A percentile compares a stretch with the other conserved stretches of the same genome.
phyloP scores from a whole-genome alignment of 1,284 basidiomycete genomes.

The Ustilago bromivora region DNA sequence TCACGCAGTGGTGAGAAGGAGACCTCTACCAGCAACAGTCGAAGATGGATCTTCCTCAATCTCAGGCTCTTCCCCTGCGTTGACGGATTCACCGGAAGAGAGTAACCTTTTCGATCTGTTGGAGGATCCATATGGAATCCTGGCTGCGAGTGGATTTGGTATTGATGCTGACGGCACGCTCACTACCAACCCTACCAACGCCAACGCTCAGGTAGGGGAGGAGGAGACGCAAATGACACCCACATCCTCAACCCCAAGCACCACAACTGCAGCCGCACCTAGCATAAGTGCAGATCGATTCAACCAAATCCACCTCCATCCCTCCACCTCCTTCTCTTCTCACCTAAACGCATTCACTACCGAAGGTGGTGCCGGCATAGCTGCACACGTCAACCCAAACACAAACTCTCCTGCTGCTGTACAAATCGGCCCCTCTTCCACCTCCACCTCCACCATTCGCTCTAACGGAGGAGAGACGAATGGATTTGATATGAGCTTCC shows the following conservation, averaged over 20 bases:
- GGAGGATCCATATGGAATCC: constrained; percentile 66
- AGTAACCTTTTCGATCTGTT: constrained; percentile 58
- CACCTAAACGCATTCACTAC: constrained; percentile 57
- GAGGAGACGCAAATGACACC: constrained; percentile 16
- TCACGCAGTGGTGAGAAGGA: constrained; percentile 26
- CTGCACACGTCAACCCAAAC: constrained; percentile 52
- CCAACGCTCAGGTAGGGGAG: neutral
- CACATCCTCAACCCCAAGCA: constrained; percentile 11
- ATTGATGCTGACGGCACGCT: constrained; percentile 34
- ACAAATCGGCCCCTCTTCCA: constrained; percentile 4
- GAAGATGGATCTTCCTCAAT: constrained; percentile 62
- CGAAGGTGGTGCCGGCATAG: constrained; percentile 53
- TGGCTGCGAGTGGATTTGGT: constrained; percentile 61
- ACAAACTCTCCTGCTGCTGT: constrained; percentile 18
- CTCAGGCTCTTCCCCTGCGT: constrained; percentile 43
- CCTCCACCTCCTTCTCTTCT: constrained; percentile 46
- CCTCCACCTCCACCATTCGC: neutral
- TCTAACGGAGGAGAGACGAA: neutral
- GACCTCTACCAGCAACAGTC: constrained; percentile 64
- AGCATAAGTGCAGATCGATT: constrained; percentile 55
- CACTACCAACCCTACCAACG: constrained; percentile 2
- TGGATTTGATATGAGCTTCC: constrained; percentile 17
- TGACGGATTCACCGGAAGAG: constrained; percentile 16
- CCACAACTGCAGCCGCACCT: neutral
- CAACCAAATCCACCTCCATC: constrained; percentile 58